Evolutionary conservation across 352 stramenopile genomes (phyloP).

Genomic region (Blastocystis sp.): DNA sequence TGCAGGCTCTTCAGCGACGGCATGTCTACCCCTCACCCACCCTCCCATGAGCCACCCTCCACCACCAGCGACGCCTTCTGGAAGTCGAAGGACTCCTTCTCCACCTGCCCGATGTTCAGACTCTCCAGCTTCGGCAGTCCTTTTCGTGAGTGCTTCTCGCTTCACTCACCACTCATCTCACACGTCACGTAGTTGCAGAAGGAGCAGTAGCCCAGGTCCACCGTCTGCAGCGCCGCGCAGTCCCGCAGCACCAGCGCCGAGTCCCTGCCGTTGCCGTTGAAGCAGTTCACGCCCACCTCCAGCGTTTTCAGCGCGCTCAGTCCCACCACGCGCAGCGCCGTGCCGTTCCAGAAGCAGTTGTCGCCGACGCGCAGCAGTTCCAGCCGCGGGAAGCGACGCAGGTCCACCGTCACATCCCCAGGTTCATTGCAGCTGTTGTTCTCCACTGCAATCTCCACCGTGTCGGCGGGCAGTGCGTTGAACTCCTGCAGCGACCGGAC

Average conservation of each 20-base stretch:
- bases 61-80: neutral
- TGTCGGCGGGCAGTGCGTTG: neutral
- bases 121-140: neutral
- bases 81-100: neutral
- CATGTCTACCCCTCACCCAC: neutral
- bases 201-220: neutral
- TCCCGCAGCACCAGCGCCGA: neutral
- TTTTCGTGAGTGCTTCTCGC: neutral
- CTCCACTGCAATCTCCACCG: too few species aligned
- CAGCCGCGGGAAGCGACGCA: neutral
- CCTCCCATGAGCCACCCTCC: neutral
- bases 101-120: neutral
- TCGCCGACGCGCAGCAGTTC: neutral
- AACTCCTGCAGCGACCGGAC: neutral
- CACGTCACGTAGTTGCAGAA: neutral
- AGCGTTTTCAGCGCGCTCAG: neutral
- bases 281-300: neutral
- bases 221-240: neutral
- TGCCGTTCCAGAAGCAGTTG: neutral
- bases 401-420: too few species aligned
- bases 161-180: neutral
- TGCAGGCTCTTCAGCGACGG: neutral
- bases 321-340: neutral
- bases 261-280: neutral
- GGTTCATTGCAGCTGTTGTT: too few species aligned